Percentiles rank a stretch among this genome's conserved stretches.
Evolutionary conservation across 116 monocot genomes (phyloP).

Genomic region (Phalaenopsis hybrid): DNA sequence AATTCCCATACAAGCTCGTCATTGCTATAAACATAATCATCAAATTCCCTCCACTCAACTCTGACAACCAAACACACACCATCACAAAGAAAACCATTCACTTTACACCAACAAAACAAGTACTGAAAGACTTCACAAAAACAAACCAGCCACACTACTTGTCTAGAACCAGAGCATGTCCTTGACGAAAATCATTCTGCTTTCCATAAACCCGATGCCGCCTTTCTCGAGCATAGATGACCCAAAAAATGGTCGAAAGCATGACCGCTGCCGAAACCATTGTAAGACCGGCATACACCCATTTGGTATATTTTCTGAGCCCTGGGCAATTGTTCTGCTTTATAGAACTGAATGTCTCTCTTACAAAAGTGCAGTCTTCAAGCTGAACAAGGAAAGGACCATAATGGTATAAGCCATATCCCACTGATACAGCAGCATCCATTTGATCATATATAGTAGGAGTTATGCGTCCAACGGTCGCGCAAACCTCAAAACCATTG

Average conservation of each 20-base stretch:
- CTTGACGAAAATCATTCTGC: conserved; percentile 2
- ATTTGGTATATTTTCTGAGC: conserved; percentile 44
- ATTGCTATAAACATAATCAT: too few species aligned
- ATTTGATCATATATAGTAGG: conserved; percentile 66
- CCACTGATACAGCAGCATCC: conserved; percentile 38
- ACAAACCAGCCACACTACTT: too few species aligned
- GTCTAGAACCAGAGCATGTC: not conserved
- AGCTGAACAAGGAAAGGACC: conserved; percentile 65
- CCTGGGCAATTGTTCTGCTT: conserved; percentile 55
- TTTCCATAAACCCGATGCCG: conserved; percentile 57
- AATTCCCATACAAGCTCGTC: too few species aligned
- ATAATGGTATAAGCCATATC: conserved; percentile 57
- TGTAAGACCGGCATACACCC: conserved; percentile 66
- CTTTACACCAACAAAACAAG: too few species aligned
- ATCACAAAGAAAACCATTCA: too few species aligned
- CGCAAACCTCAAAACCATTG: conserved; percentile 45
- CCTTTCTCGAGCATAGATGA: conserved; percentile 81
- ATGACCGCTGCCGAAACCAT: conserved; percentile 82
- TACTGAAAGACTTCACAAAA: too few species aligned
- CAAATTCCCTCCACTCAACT: too few species aligned
- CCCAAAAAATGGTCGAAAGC: conserved; percentile 92
- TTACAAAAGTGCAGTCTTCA: conserved; percentile 77
- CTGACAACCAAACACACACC: too few species aligned
- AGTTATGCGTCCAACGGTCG: conserved; percentile 60
- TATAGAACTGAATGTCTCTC: conserved; percentile 61